phyloP scores from a whole-genome alignment of 345 rosid species.

The Moringa oleifera region DNA sequence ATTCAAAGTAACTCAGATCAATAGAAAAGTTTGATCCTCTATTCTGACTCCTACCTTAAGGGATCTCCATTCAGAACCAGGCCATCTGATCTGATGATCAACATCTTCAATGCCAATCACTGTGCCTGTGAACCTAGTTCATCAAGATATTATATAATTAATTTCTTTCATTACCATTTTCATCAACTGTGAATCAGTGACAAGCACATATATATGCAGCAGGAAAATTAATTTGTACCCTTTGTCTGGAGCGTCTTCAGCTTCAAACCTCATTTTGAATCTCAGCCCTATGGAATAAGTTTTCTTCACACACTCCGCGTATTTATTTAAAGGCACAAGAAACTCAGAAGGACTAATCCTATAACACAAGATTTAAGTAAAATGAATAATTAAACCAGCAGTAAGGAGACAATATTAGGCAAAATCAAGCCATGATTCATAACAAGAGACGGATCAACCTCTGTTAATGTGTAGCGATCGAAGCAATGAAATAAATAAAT shows the following conservation, averaged over 20 bases:
- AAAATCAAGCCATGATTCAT: no score
- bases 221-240: no score
- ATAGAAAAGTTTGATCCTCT: no score
- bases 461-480: no score
- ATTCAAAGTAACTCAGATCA: no score
- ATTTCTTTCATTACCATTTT: no score
- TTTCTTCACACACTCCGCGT: conserved; percentile 60
- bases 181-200: no score
- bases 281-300: conserved; percentile 74
- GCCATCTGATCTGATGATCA: conserved; percentile 57
- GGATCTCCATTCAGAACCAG: conserved; percentile 72
- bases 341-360: conserved; percentile 89
- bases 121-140: conserved; percentile 68
- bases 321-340: conserved; percentile 72
- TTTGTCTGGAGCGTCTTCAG: conserved; percentile 91
- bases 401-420: background rate
- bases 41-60: conserved; percentile 54
- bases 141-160: background rate
- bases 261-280: conserved; percentile 90
- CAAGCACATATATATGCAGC: conserved; percentile 48
- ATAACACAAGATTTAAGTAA: no score
- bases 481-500: no score
- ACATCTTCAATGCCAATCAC: conserved; percentile 66
- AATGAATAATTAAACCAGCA: no score
- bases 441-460: no score